phyloP scores from a whole-genome alignment of 2,329 filamentous ascomycete genomes.

The Lachnellula hyalina region DNA sequence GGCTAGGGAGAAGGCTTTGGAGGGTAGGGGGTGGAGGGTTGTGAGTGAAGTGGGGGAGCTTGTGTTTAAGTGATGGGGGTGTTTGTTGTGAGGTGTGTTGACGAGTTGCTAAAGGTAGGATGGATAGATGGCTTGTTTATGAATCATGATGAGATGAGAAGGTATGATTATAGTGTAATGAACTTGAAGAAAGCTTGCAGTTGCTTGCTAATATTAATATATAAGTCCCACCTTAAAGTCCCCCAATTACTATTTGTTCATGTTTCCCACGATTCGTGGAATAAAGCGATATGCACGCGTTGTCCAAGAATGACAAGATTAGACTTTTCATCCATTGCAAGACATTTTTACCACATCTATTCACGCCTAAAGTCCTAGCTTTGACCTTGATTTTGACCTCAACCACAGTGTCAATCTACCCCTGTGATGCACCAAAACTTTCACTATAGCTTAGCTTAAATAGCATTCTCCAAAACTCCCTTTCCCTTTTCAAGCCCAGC shows the following conservation, averaged over 20 bases:
- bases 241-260: neutral
- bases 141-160: neutral
- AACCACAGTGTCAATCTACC: neutral
- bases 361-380: too few relatives aligned
- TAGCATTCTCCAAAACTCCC: neutral
- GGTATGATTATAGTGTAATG: neutral
- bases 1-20: constrained; percentile 17
- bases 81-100: neutral
- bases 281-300: neutral
- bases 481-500: constrained; percentile 3
- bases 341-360: neutral
- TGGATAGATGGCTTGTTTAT: neutral
- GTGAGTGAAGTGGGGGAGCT: constrained; percentile 19
- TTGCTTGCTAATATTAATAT: neutral
- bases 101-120: too few relatives aligned
- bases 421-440: neutral
- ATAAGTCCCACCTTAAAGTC: neutral
- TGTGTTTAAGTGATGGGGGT: constrained; percentile 6
- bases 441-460: neutral
- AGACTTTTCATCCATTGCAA: neutral
- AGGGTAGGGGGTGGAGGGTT: constrained; percentile 24
- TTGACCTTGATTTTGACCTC: too few relatives aligned
- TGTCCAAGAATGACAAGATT: neutral
- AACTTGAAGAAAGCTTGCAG: neutral
- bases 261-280: neutral